Conservation (phyloP, 2,329 filamentous ascomycete species). For the Beauveria rudraprayagi region DNA sequence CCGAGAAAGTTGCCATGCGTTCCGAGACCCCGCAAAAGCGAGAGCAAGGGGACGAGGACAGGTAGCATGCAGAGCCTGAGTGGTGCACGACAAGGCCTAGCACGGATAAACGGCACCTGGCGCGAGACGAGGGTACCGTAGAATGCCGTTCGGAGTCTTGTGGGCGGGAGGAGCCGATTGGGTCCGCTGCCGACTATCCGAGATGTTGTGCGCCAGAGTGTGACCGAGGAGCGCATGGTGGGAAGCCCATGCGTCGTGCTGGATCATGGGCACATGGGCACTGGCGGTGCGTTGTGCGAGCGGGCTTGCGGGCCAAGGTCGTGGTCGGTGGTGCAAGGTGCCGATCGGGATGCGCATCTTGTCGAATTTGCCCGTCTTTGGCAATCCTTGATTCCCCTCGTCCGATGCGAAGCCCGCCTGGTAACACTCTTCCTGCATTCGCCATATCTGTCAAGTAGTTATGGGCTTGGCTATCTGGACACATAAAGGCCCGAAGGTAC, state of each 20-base stretch:
- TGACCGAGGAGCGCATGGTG: not conserved
- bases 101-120: conserved; percentile 12
- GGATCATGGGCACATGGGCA: not conserved
- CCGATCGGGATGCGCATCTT: no score
- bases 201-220: conserved; percentile 9
- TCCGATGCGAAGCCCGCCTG: not conserved
- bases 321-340: not conserved
- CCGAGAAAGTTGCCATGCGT: conserved; percentile 1
- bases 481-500: not conserved
- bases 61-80: not conserved
- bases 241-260: conserved; percentile 1
- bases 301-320: not conserved
- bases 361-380: not conserved
- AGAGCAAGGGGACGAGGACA: conserved; percentile 1
- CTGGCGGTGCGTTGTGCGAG: not conserved
- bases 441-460: not conserved
- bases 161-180: conserved; percentile 13
- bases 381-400: not conserved
- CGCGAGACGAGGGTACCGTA: not conserved
- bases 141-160: conserved; percentile 10
- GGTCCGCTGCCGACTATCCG: conserved; percentile 12
- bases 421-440: no score
- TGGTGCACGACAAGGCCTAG: conserved; percentile 7
- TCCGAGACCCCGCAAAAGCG: conserved; percentile 8
- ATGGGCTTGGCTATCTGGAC: not conserved